Base-by-base conservation (phyloP, 1,139 yeast genomes). In the Protomyces inouyei region DNA sequence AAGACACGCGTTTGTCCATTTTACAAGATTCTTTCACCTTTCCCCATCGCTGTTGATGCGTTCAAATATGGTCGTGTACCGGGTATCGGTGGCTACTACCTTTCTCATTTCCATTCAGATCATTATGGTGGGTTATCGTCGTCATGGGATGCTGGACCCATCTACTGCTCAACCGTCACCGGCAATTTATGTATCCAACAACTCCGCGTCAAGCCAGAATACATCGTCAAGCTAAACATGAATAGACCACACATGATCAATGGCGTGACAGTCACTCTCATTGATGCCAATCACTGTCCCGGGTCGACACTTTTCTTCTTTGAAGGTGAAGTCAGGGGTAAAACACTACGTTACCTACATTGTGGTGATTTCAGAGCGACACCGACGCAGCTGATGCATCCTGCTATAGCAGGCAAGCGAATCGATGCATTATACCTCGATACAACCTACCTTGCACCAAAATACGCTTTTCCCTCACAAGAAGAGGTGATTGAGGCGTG, bases 241-340 rank as follows among this genome's bases (percentile, higher is more conserved):
- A 77, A 84, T 66, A 73, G 73, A 25, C 72, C 79, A 28, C 68
- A 68, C 3, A 68, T 71, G 25, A 70, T 81, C 1, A 73, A 76
- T 1, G 84, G 85, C 0, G 74, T 89, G 0, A 79, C 79, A 56
- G 91, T 89, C 0, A 81, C 85, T 0, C 78, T 86, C 9, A 76
- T 87, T 9, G 89, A 88, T 68, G 98, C 98, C 0, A 92, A 93
- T 70, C 98, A 93, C 75, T 93, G 98, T 74, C 98, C 98, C 0
- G 98, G 98, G 1, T 89, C 97, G 0, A 90, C 84, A 0, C 82
- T 93, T 0, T 87, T 91, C 68, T 75, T 91, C 18, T 87, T 89
- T 70, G 87, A 86, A 71, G 82, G 86, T 14, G 37, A 70, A 69
- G 61, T 78, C 55, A 74, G 77, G 46, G 78, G 83, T 6, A 53